Evolutionary conservation across 2,329 filamentous ascomycete genomes (phyloP).

Genomic region (Cercospora berteroae): DNA sequence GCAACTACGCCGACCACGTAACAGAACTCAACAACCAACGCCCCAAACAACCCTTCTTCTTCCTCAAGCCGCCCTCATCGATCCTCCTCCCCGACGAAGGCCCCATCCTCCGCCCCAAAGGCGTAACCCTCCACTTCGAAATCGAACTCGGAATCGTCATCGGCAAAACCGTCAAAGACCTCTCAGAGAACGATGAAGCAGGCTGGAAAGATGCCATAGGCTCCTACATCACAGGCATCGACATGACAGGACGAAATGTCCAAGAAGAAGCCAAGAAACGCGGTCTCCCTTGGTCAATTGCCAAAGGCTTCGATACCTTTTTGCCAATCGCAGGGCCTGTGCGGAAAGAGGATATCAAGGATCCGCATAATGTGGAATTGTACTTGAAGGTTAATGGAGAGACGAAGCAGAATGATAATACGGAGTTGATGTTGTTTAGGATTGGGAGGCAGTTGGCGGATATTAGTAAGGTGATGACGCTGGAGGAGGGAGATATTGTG

Average conservation of each 20-base stretch:
- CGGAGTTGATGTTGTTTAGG: constrained; percentile 89
- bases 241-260: constrained; percentile 94
- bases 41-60: constrained; percentile 97
- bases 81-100: constrained; percentile 77
- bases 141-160: constrained; percentile 90
- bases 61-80: constrained; percentile 88
- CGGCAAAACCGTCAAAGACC: constrained; percentile 73
- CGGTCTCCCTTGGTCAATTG: constrained; percentile 91
- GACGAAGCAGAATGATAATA: constrained; percentile 78
- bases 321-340: constrained; percentile 82
- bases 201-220: constrained; percentile 80
- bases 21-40: constrained; percentile 82
- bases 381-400: constrained; percentile 81
- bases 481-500: constrained; percentile 88
- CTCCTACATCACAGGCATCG: constrained; percentile 86
- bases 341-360: constrained; percentile 71
- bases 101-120: constrained; percentile 75
- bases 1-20: constrained; percentile 97
- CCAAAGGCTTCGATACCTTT: constrained; percentile 98
- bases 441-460: constrained; percentile 86
- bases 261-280: constrained; percentile 98
- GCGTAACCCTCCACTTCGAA: constrained; percentile 88
- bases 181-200: constrained; percentile 69
- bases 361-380: constrained; percentile 85
- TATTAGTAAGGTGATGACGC: constrained; percentile 91